Conservation (phyloP, 2,329 filamentous ascomycete genomes). For the Macrophomina phaseolina region DNA sequence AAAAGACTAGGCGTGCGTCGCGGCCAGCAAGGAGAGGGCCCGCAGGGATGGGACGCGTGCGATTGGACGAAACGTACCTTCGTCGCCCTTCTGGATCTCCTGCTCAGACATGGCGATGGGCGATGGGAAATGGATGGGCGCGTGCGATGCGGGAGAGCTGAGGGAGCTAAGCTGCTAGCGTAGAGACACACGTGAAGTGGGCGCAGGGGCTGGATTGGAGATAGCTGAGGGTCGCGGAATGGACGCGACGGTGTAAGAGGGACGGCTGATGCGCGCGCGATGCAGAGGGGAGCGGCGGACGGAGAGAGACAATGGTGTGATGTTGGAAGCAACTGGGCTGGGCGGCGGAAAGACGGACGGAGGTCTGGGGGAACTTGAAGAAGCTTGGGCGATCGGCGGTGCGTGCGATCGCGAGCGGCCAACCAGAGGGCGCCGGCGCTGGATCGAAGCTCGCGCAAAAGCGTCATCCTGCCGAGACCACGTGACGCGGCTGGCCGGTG, state of each 20-base stretch:
- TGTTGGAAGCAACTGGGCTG: conserved; percentile 19
- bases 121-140: background rate
- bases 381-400: conserved; percentile 24
- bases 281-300: background rate
- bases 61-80: conserved; percentile 26
- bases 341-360: conserved; percentile 22
- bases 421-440: background rate
- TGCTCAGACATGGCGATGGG: conserved; percentile 27
- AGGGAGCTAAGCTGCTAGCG: conserved; percentile 24
- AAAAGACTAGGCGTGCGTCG: too few relatives aligned
- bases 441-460: background rate
- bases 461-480: conserved; percentile 13
- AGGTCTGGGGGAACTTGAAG: conserved; percentile 15
- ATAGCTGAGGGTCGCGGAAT: conserved; percentile 6
- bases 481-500: conserved; percentile 9
- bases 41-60: background rate
- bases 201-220: background rate
- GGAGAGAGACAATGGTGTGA: conserved; percentile 4
- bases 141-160: background rate
- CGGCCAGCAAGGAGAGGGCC: too few relatives aligned
- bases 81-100: conserved; percentile 28
- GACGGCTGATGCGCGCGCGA: conserved; percentile 5
- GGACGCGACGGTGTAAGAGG: conserved; percentile 1
- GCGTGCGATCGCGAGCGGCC: conserved; percentile 10
- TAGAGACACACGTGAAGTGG: background rate